Evolutionary conservation across 257 asterid species (phyloP).

Genomic region (Solanum clarkiae): DNA sequence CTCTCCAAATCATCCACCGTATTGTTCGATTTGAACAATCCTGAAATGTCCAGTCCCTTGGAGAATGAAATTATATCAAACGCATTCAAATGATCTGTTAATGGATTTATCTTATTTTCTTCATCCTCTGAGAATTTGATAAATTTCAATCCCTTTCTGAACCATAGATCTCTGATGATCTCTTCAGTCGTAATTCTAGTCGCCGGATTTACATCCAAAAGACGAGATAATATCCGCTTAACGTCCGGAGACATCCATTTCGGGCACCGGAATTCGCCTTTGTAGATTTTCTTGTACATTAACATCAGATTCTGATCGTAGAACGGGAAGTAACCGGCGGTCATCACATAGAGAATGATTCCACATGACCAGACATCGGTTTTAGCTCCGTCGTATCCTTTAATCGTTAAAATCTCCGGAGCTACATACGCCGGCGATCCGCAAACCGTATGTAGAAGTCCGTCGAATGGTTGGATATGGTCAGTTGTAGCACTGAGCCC

Average conservation of each 20-base stretch:
- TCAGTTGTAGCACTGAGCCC: constrained; percentile 73
- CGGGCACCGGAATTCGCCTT: not conserved
- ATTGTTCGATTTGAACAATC: constrained; percentile 24
- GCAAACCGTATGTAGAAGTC: constrained; percentile 71
- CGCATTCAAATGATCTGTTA: constrained; percentile 30
- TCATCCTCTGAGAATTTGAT: constrained; percentile 11
- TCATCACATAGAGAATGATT: constrained; percentile 36
- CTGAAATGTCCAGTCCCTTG: constrained; percentile 54
- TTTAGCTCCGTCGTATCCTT: constrained; percentile 79
- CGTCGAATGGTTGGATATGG: constrained; percentile 42
- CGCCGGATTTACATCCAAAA: constrained; percentile 55
- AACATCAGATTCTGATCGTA: constrained; percentile 46
- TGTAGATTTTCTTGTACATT: constrained; percentile 35
- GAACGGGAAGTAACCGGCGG: constrained; percentile 71
- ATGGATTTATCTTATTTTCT: constrained; percentile 4
- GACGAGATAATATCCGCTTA: constrained; percentile 47
- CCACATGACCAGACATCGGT: constrained; percentile 87
- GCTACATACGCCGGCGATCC: constrained; percentile 98
- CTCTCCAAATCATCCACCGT: constrained; percentile 35
- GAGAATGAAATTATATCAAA: constrained; percentile 76
- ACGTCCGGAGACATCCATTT: constrained; percentile 6
- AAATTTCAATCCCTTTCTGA: constrained; percentile 42
- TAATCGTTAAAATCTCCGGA: constrained; percentile 74
- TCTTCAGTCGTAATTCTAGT: constrained; percentile 65
- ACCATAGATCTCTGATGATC: constrained; percentile 69